These are phyloP conservation scores for Mrakia hoshinonis DNA, from an alignment of 768 basidiomycete genomes.

Conservation along the genomic window DNA sequence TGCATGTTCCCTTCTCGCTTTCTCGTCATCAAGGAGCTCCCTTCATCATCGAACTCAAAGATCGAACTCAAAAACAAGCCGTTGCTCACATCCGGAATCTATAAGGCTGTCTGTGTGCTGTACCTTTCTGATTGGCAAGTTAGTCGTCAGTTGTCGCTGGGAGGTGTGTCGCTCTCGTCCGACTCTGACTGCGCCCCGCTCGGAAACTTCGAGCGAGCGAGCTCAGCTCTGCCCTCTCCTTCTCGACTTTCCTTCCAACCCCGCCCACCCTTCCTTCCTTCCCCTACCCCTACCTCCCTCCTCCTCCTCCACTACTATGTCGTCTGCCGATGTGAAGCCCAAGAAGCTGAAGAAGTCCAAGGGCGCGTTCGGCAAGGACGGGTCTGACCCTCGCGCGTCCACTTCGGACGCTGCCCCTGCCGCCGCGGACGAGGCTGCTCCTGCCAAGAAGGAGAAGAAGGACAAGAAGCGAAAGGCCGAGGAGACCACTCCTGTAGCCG, in stretches of 20 bases:
- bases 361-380: slow-evolving; percentile 27
- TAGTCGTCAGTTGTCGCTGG: too few relatives aligned
- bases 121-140: too few relatives aligned
- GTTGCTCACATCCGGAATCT: too few relatives aligned
- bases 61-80: too few relatives aligned
- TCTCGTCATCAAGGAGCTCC: too few relatives aligned
- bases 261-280: neutral
- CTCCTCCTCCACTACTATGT: neutral
- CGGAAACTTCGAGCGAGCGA: neutral
- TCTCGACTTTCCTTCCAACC: neutral
- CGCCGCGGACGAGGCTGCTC: slow-evolving; percentile 17
- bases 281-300: neutral
- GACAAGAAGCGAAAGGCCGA: slow-evolving; percentile 35
- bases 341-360: slow-evolving; percentile 26
- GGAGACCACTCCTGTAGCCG: slow-evolving; percentile 25
- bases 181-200: neutral
- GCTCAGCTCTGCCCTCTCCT: neutral
- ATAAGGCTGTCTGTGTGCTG: too few relatives aligned
- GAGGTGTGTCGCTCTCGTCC: too few relatives aligned
- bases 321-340: slow-evolving; percentile 15
- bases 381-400: slow-evolving; percentile 5
- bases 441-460: slow-evolving; percentile 33
- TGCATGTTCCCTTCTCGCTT: too few relatives aligned
- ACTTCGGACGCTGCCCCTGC: slow-evolving; percentile 5
- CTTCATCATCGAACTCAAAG: too few relatives aligned